Base-by-base conservation (phyloP, 140 eudicot genomes). In the Senecio squalidus region DNA sequence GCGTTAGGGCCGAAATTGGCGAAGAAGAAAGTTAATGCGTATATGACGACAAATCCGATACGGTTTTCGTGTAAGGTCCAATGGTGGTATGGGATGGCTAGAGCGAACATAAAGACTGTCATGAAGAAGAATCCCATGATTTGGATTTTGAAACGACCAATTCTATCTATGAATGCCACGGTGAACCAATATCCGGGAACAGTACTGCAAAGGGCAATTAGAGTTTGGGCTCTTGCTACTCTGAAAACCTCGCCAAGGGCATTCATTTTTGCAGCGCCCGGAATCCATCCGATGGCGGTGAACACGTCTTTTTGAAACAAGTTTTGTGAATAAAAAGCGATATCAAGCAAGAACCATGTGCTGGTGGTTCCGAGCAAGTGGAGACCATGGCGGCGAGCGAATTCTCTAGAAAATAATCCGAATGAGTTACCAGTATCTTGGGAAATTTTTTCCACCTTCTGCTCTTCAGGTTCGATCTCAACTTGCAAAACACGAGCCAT, bases 1-100 rank as follows among this genome's bases (percentile, higher is more conserved):
- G 95, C 92, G 45, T 86, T 86, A 0, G 95, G 95, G 33, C 95
- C 95, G 24, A 86, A 86, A 38, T 86, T 86, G 2, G 95, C 75
- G 16, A 86, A 86, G n/a, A n/a, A n/a, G n/a, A n/a, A n/a, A n/a
- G n/a, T n/a, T n/a, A n/a, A n/a, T n/a, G n/a, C n/a, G n/a, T 86
- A 86, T 78, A 86, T 80, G 13, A 83, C 38, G 26, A 86, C 68
- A 26, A 86, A 86, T 1, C 92, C n/a, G n/a, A n/a, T n/a, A n/a
- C n/a, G n/a, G n/a, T n/a, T n/a, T n/a, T n/a, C n/a, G n/a, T n/a
- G n/a, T n/a, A n/a, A n/a, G n/a, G n/a, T n/a, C n/a, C n/a, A n/a
- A n/a, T n/a, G n/a, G n/a, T n/a, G n/a, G n/a, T n/a, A n/a, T n/a
- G n/a, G n/a, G n/a, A n/a, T n/a, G n/a, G n/a, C n/a, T n/a, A n/a